Percentiles rank a stretch among this genome's conserved stretches.
Conservation (phyloP, 305 asterid species). For the Fraxinus greggii region DNA sequence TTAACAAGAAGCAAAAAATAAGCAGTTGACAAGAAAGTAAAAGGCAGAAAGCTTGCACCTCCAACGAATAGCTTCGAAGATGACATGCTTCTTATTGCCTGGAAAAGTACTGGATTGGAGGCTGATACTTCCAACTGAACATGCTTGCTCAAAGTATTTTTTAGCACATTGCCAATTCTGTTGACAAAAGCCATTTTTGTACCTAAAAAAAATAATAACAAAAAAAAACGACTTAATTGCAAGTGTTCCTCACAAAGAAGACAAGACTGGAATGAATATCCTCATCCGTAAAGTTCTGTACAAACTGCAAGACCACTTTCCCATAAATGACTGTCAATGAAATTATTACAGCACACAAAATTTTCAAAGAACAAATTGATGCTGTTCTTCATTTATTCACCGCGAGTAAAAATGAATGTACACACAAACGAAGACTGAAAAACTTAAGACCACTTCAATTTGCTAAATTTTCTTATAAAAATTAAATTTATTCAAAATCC, state of each 20-base stretch:
- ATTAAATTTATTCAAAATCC: not conserved
- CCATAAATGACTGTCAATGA: not conserved
- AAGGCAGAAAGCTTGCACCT: conserved; percentile 41
- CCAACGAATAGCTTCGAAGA: conserved; percentile 85
- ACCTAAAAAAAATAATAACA: conserved; percentile 31
- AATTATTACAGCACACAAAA: not conserved
- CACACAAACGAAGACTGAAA: not conserved
- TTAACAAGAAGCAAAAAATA: not conserved
- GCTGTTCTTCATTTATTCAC: not conserved
- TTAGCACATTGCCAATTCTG: conserved; percentile 62
- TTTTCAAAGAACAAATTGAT: not conserved
- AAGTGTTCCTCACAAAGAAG: not conserved
- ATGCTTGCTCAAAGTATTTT: conserved; percentile 47
- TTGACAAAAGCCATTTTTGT: conserved; percentile 68
- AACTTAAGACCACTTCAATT: not conserved
- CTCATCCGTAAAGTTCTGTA: not conserved
- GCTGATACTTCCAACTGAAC: conserved; percentile 42
- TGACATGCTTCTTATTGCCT: conserved; percentile 83
- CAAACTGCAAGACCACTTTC: not conserved
- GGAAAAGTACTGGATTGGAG: conserved; percentile 51
- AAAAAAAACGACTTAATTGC: not conserved
- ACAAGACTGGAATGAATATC: not conserved
- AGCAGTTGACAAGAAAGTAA: not conserved
- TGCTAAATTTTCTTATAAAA: not conserved
- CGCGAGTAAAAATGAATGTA: not conserved